Evolutionary conservation across 805 yeast species (phyloP), one percentile per base, ranked within the genome.

Genomic region (Pichia cabralensis): DNA sequence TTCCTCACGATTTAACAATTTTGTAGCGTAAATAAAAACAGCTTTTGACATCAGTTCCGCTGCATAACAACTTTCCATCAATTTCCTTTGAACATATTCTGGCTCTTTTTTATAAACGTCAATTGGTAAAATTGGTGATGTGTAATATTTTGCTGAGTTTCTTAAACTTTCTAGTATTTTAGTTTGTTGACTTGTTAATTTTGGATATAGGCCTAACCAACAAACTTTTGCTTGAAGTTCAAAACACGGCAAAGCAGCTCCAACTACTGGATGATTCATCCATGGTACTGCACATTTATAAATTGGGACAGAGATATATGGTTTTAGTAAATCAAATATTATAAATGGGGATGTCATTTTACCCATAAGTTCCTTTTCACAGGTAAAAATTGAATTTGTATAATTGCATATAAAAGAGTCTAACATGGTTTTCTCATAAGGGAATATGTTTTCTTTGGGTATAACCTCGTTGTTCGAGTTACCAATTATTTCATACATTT

Each of bases 391-490:
- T 2, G 54, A 46, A 3, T 55, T 55, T 3, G 64, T 51, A 42
- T 61, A 68, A 41, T 67, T 67, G 50, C 60, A 68, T 3, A 64
- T 41, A 39, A 66, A 67, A 25, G 69, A 64, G 34, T 68, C 74
- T 16, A 64, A 36, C 30, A 64, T 53, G 45, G 64, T 62, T 30
- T 65, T 48, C 38, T 61, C 64, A 25, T 38, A 40, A 2, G 52
- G 47, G 13, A 24, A 24, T 3, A 24, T 24, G 14, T n/a, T n/a
- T n/a, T n/a, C n/a, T n/a, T n/a, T n/a, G n/a, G n/a, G n/a, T n/a
- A n/a, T 14, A 12, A 25, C 11, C 13, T 6, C 8, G 17, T 14
- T 14, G 15, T 14, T 14, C 15, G 18, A 25, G 26, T 14, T 8
- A 25, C 26, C 9, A 25, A 8, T n/a, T n/a, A n/a, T n/a, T n/a